These are phyloP conservation scores for Tetracladium setigerum DNA, from an alignment of 495 filamentous ascomycete genomes.

Conservation along the genomic window DNA sequence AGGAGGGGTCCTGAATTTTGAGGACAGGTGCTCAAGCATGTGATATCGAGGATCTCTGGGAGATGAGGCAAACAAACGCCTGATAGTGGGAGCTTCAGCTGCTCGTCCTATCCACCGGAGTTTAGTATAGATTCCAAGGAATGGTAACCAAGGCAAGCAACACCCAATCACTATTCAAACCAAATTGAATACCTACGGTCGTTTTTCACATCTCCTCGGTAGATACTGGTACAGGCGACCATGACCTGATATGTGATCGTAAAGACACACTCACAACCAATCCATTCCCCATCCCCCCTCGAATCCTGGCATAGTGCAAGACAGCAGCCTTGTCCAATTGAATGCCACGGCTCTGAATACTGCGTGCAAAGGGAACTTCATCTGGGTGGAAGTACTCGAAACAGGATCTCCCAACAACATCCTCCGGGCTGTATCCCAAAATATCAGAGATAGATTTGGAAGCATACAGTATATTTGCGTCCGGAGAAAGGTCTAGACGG, in stretches of 20 bases:
- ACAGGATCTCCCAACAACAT: conserved; percentile 68
- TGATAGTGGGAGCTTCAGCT: conserved; percentile 70
- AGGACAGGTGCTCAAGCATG: conserved; percentile 79
- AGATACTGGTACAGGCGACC: conserved; percentile 79
- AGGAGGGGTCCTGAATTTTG: conserved; percentile 65
- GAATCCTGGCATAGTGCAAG: conserved; percentile 69
- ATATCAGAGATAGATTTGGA: conserved; percentile 80
- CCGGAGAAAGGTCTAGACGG: conserved; percentile 54
- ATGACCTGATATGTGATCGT: conserved; percentile 82
- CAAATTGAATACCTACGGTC: conserved; percentile 52
- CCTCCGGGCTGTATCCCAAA: conserved; percentile 68
- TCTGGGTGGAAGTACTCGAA: conserved; percentile 86
- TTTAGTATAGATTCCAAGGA: conserved; percentile 6
- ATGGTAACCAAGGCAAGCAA: too few species aligned
- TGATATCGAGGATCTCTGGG: conserved; percentile 82
- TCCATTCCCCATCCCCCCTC: conserved; percentile 63
- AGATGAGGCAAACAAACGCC: conserved; percentile 72
- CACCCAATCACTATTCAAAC: not conserved
- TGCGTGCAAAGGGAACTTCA: conserved; percentile 67
- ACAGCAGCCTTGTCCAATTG: conserved; percentile 80
- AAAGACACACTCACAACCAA: conserved; percentile 85
- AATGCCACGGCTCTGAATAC: conserved; percentile 65
- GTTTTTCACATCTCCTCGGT: conserved; percentile 59
- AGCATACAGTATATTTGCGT: conserved; percentile 76
- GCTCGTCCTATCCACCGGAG: conserved; percentile 53